Evolutionary conservation across 345 rosid genomes (phyloP).

Genomic region (Mangifera indica): DNA sequence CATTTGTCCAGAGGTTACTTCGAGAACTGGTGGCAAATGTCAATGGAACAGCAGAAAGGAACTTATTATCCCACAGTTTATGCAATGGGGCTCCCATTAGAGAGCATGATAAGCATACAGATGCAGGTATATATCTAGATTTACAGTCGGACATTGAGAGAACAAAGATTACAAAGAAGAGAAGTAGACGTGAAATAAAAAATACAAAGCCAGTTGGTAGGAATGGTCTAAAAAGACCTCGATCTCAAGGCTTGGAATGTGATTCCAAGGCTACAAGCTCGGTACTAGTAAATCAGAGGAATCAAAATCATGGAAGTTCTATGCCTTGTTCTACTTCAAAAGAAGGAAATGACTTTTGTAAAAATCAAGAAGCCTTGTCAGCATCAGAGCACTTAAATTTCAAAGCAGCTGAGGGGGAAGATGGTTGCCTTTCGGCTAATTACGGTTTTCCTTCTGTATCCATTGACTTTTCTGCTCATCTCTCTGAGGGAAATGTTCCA

Average conservation of each 20-base stretch:
- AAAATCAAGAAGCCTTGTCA: slow-evolving; percentile 24
- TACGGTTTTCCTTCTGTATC: slow-evolving; percentile 20
- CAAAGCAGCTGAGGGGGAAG: slow-evolving; percentile 17
- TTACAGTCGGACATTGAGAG: slow-evolving; percentile 37
- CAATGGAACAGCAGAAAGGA: slow-evolving; percentile 46
- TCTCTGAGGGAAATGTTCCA: slow-evolving; percentile 15
- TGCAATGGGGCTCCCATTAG: slow-evolving; percentile 35
- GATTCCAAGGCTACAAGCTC: slow-evolving; percentile 23
- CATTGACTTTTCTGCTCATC: slow-evolving; percentile 14
- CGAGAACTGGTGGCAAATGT: slow-evolving; percentile 71
- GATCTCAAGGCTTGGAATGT: slow-evolving; percentile 20
- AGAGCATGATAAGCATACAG: slow-evolving; percentile 27
- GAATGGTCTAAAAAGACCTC: slow-evolving; percentile 40
- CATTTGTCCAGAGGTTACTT: slow-evolving; percentile 77
- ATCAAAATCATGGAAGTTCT: slow-evolving; percentile 24
- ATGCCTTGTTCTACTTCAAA: slow-evolving; percentile 18
- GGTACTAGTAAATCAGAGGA: slow-evolving; percentile 25
- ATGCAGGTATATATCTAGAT: slow-evolving; percentile 32
- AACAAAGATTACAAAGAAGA: slow-evolving; percentile 51
- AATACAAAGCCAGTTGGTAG: slow-evolving; percentile 24
- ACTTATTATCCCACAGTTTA: slow-evolving; percentile 40
- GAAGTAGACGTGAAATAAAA: slow-evolving; percentile 40
- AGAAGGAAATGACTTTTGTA: slow-evolving; percentile 27
- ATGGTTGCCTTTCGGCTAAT: slow-evolving; percentile 19
- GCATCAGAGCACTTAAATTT: slow-evolving; percentile 25